These are phyloP conservation scores for Xylaria palmicola DNA, from an alignment of 495 filamentous ascomycete species.

Conservation along the genomic window DNA sequence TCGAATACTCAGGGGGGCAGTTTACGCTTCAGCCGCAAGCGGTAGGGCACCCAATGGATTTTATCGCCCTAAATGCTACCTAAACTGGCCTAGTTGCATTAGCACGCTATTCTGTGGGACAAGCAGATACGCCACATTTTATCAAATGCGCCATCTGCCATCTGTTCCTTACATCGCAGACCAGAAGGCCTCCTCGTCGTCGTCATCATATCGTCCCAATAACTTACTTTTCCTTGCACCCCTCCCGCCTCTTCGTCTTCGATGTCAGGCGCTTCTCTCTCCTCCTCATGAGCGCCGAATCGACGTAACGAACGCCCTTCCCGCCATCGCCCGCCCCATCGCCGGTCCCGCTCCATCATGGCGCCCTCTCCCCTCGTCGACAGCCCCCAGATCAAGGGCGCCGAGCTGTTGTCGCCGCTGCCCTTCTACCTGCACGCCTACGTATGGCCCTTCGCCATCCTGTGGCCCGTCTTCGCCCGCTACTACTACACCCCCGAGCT, in stretches of 20 bases:
- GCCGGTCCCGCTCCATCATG: conserved; percentile 22
- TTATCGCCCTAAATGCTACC: neutral
- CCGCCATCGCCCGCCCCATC: neutral
- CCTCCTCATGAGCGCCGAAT: conserved; percentile 12
- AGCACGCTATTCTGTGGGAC: too few species aligned
- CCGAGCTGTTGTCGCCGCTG: conserved; percentile 85
- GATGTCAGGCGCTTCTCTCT: conserved; percentile 1
- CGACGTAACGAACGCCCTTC: conserved; percentile 1
- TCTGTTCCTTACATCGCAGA: neutral
- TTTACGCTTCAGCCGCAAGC: conserved; percentile 2
- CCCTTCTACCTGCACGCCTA: conserved; percentile 81
- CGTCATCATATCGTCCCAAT: neutral
- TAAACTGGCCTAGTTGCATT: too few species aligned
- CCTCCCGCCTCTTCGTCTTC: neutral
- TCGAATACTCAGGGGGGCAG: too few species aligned
- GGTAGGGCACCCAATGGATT: neutral
- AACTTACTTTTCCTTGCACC: neutral
- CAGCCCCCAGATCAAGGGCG: conserved; percentile 81
- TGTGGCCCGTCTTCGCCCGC: conserved; percentile 88
- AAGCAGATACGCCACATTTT: neutral
- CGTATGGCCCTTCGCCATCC: conserved; percentile 83
- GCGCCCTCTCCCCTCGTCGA: conserved; percentile 69
- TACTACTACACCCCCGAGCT: conserved; percentile 77
- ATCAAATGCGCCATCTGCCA: neutral
- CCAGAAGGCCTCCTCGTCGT: too few species aligned